Base-by-base conservation (phyloP, 805 yeast species). In the Sugiyamaella floridensis region DNA sequence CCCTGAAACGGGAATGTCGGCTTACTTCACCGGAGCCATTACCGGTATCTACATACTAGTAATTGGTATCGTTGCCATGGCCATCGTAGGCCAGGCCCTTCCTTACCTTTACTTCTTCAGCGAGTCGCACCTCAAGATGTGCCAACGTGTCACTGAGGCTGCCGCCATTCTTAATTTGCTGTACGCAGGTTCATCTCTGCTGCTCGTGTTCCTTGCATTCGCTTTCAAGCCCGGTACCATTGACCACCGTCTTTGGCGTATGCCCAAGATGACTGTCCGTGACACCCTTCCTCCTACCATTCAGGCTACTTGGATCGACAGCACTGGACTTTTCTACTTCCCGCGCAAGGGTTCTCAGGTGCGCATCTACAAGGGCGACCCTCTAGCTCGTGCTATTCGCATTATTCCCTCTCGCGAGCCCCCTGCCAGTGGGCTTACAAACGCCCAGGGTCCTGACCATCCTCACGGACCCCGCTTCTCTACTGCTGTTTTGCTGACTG, bases 221-320 rank as follows among this genome's bases (percentile, higher is more conserved):
- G 53, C 76, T 43, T 69, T 82, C 60, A 77, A 77, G 55, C 81
- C 88, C 18, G 78, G 86, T 6, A 54, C 69, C 43, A 72, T 82
- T 40, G 75, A 78, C 59, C 80, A 62, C 55, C 59, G 59, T 34
- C 52, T 60, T 2, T 52, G 51, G 34, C 47, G 59, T 6, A 50
- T 52, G 49, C 60, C 58, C 15, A 51, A 53, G 43, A 46, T 50
- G 49, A 45, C 43, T 16, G 49, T 49, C 19, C 41, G 49, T 20
- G 59, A 59, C 0, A 47, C 34, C 4, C 53, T 63, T 43, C 81
- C 57, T 14, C 58, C 58, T 18, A 68, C 67, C 11, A 63, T 78
- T 47, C 85, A 80, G 64, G 88, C 95, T 40, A 82, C 83, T 77
- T 86, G 93, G 93, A 81, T 86, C 61, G 81, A 82, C 64, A 75